Evolutionary conservation across 306 rosid species (phyloP), one percentile per base, ranked within the genome.

Genomic region (Pterocarpus macrocarpus): DNA sequence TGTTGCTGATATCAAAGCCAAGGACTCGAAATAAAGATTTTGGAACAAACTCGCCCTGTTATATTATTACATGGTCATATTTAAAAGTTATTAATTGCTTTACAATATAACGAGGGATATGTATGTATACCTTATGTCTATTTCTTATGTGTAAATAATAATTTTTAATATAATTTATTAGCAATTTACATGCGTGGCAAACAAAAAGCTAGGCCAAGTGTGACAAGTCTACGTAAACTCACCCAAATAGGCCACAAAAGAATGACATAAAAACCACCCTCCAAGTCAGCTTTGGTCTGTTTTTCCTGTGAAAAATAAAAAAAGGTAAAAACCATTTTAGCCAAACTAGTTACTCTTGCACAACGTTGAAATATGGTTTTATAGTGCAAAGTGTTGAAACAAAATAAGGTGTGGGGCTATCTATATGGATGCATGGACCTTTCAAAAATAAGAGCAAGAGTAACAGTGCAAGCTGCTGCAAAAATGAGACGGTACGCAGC

Each of bases 221-320:
- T 69, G 22, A 12, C 10, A 47, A 47, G 4, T 47, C 3, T 38
- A 38, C 1, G 28, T 22, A 22, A 22, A 69, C 80, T 9, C 83
- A 90, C 92, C 95, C 92, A 73, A 91, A 78, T 47, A 91, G 64
- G 15, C 91, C 91, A 41, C 85, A 85, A 14, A 89, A 59, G 75
- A 89, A 89, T 47, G 77, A 84, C 78, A 80, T 85, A 12, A 77
- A 71, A 4, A 86, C 11, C 1, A 87, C 85, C 11, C 62, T 83
- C 88, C 87, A 75, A 15, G 87, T 87, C 22, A 91, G 32, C 76
- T 86, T 87, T 12, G 90, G 89, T 64, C 83, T 86, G 58, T 59
- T 85, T 3, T 85, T 88, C 86, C 90, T 90, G 87, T 30, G 68
- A 71, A 45, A 8, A 33, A n/a, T 8, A 10, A 15, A 55, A 55